Evolutionary conservation across 225 moss, liverwort and hornwort species (phyloP), one percentile per base, ranked within the genome.

Genomic region (Marchantia paleacea): DNA sequence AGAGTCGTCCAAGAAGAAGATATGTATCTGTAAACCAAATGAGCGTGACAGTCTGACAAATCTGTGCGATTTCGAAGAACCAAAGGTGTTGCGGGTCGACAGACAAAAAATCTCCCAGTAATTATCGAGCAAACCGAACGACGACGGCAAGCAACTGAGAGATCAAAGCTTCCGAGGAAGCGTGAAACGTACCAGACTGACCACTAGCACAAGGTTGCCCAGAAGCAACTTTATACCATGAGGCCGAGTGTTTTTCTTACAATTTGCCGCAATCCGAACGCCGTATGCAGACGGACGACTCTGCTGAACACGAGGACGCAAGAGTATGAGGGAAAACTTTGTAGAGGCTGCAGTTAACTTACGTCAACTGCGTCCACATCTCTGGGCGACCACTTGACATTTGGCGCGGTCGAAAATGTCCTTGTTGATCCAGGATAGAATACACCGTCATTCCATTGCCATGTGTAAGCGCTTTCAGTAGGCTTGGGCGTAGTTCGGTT

Each of bases 361-460:
- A 62, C 9, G 24, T 62, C 62, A 8, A 62, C 62, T 24, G 24
- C 9, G 62, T 62, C 62, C 62, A 24, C 62, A 24, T 10, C 62
- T 39, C 18, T 62, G n/a, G 22, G 62, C 18, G n/a, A 61, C 19
- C 8, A 61, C n/a, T 19, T 15, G 60, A 61, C 60, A 19, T 19
- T 61, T 19, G 60, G 12, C 7, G 62, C 22, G 6, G 9, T 24
- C 6, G 20, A 58, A 18, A 6, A 58, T 15, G 20, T 18, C 18
- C 5, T 15, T 4, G n/a, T 61, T 61, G 75, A 84, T 83, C 81
- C 86, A 88, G 85, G 39, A 39, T 90, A 88, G 75, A 86, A 88
- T 82, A 85, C 90, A 85, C 86, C 87, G 90, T 88, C 71, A 88
- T 89, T 48, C n/a, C 16, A 72, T 15, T 3, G 53, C 50, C 73